Base-by-base conservation (phyloP, 2,329 filamentous ascomycete genomes). In the Furcasterigmium sp. region DNA sequence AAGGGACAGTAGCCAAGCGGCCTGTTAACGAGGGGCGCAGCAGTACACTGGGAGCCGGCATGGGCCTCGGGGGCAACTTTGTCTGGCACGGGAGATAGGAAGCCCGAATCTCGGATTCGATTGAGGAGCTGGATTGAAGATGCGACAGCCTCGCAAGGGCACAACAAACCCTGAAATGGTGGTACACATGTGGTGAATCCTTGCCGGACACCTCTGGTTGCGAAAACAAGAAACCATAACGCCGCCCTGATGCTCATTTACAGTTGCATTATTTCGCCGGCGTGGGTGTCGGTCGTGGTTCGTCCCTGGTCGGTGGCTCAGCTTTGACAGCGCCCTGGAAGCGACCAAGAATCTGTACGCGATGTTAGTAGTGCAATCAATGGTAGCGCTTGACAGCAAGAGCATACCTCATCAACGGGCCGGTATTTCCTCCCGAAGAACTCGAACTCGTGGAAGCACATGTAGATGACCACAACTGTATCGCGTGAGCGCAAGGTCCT, bases 1-100 rank as follows among this genome's bases (percentile, higher is more conserved):
- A 91, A 58, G 87, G 87, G 15, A 80, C 80, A 26, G 85, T 91
- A 10, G 84, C 85, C 8, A 91, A 90, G 69, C 69, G 87, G 52
- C 86, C 86, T 1, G 84, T 89, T 25, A 90, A 90, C 57, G 84
- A 89, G 62, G 73, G 78, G 14, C 62, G 75, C 41, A 54, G 63
- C 9, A 55, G 68, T 1, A 68, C 67, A 1, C 50, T 77, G 29
- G 72, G 73, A 5, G 63, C 69, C 8, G 72, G 76, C 5, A 57
- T 80, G 42, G 68, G 75, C 11, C 78, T 80, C 68, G 75, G 76
- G 8, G 70, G 71, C 17, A 78, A 75, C 48, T 78, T 81, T 60
- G 76, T 78, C 21, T 81, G 78, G 77, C 52, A 64, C 26, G 61
- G 63, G 18, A 55, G 67, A 47, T 68, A 53, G 61, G 21, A 14